Evolutionary conservation across 495 filamentous ascomycete genomes (phyloP).

Genomic region (Paragyromitra xinjiangensis): DNA sequence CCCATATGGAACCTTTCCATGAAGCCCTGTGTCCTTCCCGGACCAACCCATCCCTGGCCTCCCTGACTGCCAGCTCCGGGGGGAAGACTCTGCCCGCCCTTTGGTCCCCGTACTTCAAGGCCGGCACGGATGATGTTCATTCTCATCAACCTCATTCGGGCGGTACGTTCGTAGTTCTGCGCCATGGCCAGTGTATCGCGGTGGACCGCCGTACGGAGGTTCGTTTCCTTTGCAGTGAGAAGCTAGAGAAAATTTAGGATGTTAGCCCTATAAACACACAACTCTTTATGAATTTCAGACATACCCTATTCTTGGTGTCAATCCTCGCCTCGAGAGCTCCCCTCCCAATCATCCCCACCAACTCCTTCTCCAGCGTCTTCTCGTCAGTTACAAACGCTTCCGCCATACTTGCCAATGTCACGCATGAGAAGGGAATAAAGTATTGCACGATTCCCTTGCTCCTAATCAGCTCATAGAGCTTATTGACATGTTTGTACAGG

Average conservation of each 20-base stretch:
- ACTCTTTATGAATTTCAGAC: conserved; percentile 16
- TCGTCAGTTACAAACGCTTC: conserved; percentile 63
- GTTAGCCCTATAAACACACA: conserved; percentile 11
- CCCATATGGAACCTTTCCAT: conserved; percentile 51
- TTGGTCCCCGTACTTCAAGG: conserved; percentile 70
- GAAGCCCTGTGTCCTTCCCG: conserved; percentile 41
- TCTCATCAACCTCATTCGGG: conserved; percentile 76
- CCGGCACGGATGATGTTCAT: conserved; percentile 78
- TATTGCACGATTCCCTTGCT: conserved; percentile 94
- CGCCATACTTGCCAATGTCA: conserved; percentile 74
- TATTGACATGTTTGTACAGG: conserved; percentile 76
- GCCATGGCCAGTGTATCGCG: conserved; percentile 71
- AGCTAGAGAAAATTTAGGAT: conserved; percentile 61
- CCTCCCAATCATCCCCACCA: conserved; percentile 76
- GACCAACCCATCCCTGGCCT: conserved; percentile 33
- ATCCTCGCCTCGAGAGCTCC: conserved; percentile 80
- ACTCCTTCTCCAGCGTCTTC: conserved; percentile 62
- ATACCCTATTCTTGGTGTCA: conserved; percentile 78
- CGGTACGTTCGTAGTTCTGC: conserved; percentile 74
- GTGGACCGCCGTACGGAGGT: conserved; percentile 75
- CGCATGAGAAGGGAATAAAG: conserved; percentile 79
- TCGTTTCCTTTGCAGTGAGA: conserved; percentile 72
- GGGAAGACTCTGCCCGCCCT: conserved; percentile 40
- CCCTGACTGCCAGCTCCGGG: conserved; percentile 29
- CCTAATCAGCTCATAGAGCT: conserved; percentile 76